Percentiles rank a stretch among this genome's conserved stretches.
Evolutionary conservation across 495 filamentous ascomycete species (phyloP).

Genomic region (Cenococcum geophilum): DNA sequence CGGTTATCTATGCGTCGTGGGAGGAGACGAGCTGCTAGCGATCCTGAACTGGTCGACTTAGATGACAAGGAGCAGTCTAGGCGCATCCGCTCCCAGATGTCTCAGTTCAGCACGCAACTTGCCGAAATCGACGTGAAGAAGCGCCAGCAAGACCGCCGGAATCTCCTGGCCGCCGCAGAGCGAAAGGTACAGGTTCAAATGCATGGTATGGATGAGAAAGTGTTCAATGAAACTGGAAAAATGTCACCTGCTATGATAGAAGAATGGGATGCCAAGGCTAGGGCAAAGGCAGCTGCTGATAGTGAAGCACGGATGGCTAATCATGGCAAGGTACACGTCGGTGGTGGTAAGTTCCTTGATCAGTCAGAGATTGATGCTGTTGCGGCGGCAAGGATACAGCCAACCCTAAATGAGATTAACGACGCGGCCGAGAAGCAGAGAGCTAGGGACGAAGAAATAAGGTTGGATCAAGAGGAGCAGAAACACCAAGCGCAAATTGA

Average conservation of each 20-base stretch:
- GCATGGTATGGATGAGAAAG: slow-evolving; percentile 69
- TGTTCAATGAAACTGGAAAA: slow-evolving; percentile 71
- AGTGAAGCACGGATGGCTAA: slow-evolving; percentile 51
- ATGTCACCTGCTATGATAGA: slow-evolving; percentile 60
- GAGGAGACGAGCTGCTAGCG: slow-evolving; percentile 63
- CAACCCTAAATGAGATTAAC: slow-evolving; percentile 84
- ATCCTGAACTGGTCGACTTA: slow-evolving; percentile 49
- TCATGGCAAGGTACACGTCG: slow-evolving; percentile 67
- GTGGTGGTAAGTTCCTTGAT: slow-evolving; percentile 73
- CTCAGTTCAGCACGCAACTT: slow-evolving; percentile 60
- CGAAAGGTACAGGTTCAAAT: slow-evolving; percentile 76
- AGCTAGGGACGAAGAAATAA: slow-evolving; percentile 52
- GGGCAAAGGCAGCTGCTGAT: slow-evolving; percentile 58
- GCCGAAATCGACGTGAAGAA: slow-evolving; percentile 68
- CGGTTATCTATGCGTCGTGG: slow-evolving; percentile 51
- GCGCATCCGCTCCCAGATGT: slow-evolving; percentile 75
- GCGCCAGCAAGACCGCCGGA: slow-evolving; percentile 62
- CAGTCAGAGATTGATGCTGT: slow-evolving; percentile 73
- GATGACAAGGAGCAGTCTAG: slow-evolving; percentile 64
- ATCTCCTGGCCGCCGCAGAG: slow-evolving; percentile 71
- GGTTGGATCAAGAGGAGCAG: slow-evolving; percentile 49
- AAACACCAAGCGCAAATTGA: slow-evolving; percentile 43
- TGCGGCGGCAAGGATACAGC: slow-evolving; percentile 73
- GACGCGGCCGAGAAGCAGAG: slow-evolving; percentile 63
- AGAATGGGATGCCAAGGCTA: slow-evolving; percentile 74